Percentiles rank a stretch among this genome's conserved stretches.
Evolutionary conservation across 495 filamentous ascomycete species (phyloP).

Genomic region (Talaromyces liani): DNA sequence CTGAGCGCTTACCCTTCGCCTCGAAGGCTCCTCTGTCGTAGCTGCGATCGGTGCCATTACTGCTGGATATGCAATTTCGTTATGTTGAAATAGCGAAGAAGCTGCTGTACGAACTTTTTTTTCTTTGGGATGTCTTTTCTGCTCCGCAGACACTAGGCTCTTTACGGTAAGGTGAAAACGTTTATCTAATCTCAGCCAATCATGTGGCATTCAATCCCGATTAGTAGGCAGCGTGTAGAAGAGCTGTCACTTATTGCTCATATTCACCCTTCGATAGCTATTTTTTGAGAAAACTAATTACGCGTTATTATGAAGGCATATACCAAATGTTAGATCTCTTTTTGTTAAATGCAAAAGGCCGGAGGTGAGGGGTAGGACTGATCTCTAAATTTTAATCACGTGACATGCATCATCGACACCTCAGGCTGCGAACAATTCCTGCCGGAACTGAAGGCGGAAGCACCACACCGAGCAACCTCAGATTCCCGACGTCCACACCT

Average conservation of each 20-base stretch:
- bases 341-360: neutral
- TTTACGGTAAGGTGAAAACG: neutral
- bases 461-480: slow-evolving; percentile 4
- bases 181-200: neutral
- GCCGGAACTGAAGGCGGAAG: slow-evolving; percentile 3
- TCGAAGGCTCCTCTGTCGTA: slow-evolving; percentile 42
- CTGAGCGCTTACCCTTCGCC: slow-evolving; percentile 34
- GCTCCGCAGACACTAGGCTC: neutral
- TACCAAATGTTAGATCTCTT: neutral
- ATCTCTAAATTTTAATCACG: neutral
- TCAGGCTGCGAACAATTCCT: slow-evolving; percentile 7
- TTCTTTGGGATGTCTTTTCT: neutral
- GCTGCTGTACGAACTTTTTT: neutral
- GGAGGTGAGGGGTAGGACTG: neutral
- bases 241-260: neutral
- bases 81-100: neutral
- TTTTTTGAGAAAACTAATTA: neutral
- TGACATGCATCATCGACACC: slow-evolving; percentile 8
- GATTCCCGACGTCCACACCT: slow-evolving; percentile 17
- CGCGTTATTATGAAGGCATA: too few relatives aligned
- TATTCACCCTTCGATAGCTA: neutral
- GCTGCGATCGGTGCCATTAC: slow-evolving; percentile 10
- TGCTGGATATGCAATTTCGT: neutral
- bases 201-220: neutral
- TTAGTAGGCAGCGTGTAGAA: neutral